Evolutionary conservation across 345 rosid genomes (phyloP), one percentile per base, ranked within the genome.

Genomic region (Eucalyptus marginata): DNA sequence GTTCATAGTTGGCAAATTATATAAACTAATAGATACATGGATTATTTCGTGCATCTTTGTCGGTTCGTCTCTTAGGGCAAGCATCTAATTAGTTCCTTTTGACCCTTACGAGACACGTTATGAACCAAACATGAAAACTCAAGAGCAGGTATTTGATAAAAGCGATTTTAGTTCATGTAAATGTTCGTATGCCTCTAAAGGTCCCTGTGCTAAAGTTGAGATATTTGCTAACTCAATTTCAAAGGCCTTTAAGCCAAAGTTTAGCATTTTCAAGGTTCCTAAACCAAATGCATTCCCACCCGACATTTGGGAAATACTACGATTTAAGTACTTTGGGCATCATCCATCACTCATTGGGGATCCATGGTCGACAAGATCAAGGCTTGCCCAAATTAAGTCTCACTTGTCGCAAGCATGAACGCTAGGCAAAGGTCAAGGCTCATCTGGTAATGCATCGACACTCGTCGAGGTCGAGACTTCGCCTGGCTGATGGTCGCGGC

Each of bases 251-350:
- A 18, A 36, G 81, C 8, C 8, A 10, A 36, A 36, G 4, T 18
- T 10, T 18, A 36, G 46, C 27, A 36, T 20, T 76, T 76, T 0
- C 47, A 43, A 10, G 24, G 27, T 71, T 71, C 27, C 25, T 36
- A 9, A 36, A 9, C 14, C 81, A 22, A 33, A 71, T 71, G 25
- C 25, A 18, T 24, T 71, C 13, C 20, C 76, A n/a, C 20, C 76
- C 40, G 7, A n/a, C 36, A n/a, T n/a, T 64, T 14, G 20, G 0
- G 5, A 0, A n/a, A n/a, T 64, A n/a, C 71, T 29, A 13, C 5
- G 0, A 2, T n/a, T 4, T n/a, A n/a, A 64, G 5, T 7, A 64
- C 76, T 64, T 64, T 15, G 83, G 27, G 27, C 47, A 20, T 7
- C 46, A 24, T 36, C 2, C 44, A 20, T 17, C 2, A 1, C 44